These are phyloP conservation scores for Coemansia sp. DNA, from an alignment of 192 early-diverging fungal species.

Conservation along the genomic window DNA sequence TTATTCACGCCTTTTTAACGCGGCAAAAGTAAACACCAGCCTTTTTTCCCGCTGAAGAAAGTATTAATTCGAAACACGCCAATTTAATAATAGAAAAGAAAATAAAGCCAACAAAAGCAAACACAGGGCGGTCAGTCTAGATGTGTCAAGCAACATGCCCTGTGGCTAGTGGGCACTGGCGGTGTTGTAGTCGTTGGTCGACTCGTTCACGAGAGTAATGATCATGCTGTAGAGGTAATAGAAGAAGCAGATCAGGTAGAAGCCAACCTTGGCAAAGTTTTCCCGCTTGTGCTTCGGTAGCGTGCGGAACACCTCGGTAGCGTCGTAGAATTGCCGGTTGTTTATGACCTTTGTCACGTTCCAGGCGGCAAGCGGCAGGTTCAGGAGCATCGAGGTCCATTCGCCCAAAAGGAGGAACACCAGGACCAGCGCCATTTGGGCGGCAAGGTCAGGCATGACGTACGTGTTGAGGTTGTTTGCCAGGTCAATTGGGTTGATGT, in stretches of 20 bases:
- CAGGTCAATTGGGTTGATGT: conserved; percentile 99
- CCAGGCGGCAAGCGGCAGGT: conserved; percentile 83
- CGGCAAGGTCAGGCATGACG: conserved; percentile 90
- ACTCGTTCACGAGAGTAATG: conserved; percentile 57
- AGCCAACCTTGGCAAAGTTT: conserved; percentile 94
- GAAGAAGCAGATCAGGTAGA: conserved; percentile 95
- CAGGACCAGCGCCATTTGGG: conserved; percentile 78
- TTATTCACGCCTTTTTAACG: not conserved
- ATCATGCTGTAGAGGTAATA: conserved; percentile 82
- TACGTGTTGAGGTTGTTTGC: conserved; percentile 96
- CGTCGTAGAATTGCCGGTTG: conserved; percentile 92
- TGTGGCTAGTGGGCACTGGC: conserved; percentile 20
- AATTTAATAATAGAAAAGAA: conserved; percentile 8
- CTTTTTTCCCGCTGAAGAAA: no score
- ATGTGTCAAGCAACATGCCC: not conserved
- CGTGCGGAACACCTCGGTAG: conserved; percentile 98
- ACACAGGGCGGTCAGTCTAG: not conserved
- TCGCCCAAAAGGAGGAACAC: conserved; percentile 85
- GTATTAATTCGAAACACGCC: not conserved
- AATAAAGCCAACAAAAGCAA: not conserved
- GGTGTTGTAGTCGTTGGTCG: conserved; percentile 30
- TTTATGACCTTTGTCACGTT: conserved; percentile 84
- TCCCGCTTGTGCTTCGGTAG: conserved; percentile 92
- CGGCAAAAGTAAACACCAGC: no score
- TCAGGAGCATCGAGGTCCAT: conserved; percentile 84